Conservation (phyloP, 345 rosid genomes). For the Populus simonii region DNA sequence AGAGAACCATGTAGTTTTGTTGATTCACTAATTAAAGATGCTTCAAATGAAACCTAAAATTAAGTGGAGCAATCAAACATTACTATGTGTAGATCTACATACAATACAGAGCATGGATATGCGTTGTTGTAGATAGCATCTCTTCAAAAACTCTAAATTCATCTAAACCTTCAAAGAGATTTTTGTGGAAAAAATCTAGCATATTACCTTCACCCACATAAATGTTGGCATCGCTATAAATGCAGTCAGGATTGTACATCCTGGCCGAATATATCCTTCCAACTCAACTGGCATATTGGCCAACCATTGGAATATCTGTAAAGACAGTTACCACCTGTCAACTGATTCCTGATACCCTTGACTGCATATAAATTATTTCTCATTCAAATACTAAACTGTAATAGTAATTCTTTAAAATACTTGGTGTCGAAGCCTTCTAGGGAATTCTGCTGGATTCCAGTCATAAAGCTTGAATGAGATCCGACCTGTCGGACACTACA, state of each 20-base stretch:
- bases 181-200: background rate
- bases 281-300: constrained; percentile 95
- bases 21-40: background rate
- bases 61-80: background rate
- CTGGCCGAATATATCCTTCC: constrained; percentile 97
- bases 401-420: constrained; percentile 62
- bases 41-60: background rate
- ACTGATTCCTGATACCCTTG: constrained; percentile 27
- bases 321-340: constrained; percentile 28
- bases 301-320: constrained; percentile 92
- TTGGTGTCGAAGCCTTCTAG: constrained; percentile 98
- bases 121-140: background rate
- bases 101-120: background rate
- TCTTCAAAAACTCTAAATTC: background rate
- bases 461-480: constrained; percentile 98
- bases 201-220: constrained; percentile 83
- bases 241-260: constrained; percentile 87
- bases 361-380: constrained; percentile 4
- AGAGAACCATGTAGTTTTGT: background rate
- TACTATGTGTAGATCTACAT: background rate
- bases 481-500: constrained; percentile 94
- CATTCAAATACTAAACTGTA: constrained; percentile 63
- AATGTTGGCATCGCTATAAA: constrained; percentile 79
- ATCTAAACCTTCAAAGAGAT: background rate
- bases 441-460: constrained; percentile 99